Conservation (phyloP, 2,329 filamentous ascomycete species). For the Thermoascus crustaceus region DNA sequence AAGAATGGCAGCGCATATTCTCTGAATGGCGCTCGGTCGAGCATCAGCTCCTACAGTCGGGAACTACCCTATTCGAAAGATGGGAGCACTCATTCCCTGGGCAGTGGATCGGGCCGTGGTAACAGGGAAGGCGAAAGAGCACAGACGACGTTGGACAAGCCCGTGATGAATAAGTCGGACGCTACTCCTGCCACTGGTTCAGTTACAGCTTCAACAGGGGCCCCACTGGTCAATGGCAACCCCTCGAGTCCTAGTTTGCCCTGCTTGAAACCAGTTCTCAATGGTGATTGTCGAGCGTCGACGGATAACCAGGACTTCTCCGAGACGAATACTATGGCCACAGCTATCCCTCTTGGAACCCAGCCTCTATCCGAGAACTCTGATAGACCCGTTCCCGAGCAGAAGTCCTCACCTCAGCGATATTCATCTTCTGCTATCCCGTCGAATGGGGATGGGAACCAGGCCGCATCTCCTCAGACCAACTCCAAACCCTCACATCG, state of each 20-base stretch:
- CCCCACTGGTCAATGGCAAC: slow-evolving; percentile 26
- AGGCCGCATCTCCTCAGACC: slow-evolving; percentile 47
- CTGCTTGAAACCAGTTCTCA: neutral
- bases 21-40: slow-evolving; percentile 49
- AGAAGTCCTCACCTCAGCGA: too few relatives aligned
- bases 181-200: slow-evolving; percentile 20
- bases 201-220: slow-evolving; percentile 15
- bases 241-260: slow-evolving; percentile 11
- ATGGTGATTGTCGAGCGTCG: slow-evolving; percentile 1
- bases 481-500: slow-evolving; percentile 63
- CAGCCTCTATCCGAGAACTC: too few relatives aligned
- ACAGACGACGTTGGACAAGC: slow-evolving; percentile 20
- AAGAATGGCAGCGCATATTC: slow-evolving; percentile 53
- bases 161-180: slow-evolving; percentile 21
- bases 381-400: too few relatives aligned
- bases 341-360: too few relatives aligned
- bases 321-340: too few relatives aligned
- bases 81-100: slow-evolving; percentile 43
- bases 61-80: slow-evolving; percentile 34
- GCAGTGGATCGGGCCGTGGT: slow-evolving; percentile 27
- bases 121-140: slow-evolving; percentile 21
- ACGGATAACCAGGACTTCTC: too few relatives aligned
- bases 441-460: slow-evolving; percentile 44
- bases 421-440: slow-evolving; percentile 46
- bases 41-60: slow-evolving; percentile 34